Evolutionary conservation across 2,329 filamentous ascomycete genomes (phyloP).

Genomic region (Neofusicoccum sp.): DNA sequence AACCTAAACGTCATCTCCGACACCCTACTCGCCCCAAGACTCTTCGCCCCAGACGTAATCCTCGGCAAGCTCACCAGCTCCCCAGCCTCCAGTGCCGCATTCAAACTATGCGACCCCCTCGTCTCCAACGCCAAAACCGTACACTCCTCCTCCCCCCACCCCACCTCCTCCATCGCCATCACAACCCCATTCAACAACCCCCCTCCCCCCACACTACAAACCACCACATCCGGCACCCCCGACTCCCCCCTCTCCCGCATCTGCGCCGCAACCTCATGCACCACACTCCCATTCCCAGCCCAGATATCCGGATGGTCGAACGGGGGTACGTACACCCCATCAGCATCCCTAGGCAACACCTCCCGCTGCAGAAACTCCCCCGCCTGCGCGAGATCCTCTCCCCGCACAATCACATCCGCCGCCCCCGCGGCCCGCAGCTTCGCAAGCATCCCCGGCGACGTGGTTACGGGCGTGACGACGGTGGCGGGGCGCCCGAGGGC

Average conservation of each 20-base stretch:
- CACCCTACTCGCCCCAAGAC: constrained; percentile 73
- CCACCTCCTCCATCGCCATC: constrained; percentile 21
- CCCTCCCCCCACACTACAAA: constrained; percentile 80
- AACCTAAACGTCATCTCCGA: constrained; percentile 65
- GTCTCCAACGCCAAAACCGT: constrained; percentile 76
- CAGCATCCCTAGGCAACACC: constrained; percentile 49
- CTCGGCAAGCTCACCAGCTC: constrained; percentile 62
- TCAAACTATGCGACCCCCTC: constrained; percentile 69
- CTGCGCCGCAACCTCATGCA: constrained; percentile 54
- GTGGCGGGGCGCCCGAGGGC: constrained; percentile 68
- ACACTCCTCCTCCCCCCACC: constrained; percentile 18
- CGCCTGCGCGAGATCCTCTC: constrained; percentile 69
- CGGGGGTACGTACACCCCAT: constrained; percentile 65
- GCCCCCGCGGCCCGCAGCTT: constrained; percentile 70
- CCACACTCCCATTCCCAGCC: constrained; percentile 64
- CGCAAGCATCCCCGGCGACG: constrained; percentile 68
- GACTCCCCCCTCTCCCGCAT: constrained; percentile 39
- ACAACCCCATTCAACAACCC: constrained; percentile 78
- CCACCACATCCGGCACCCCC: constrained; percentile 64
- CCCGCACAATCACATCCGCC: constrained; percentile 68
- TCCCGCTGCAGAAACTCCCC: constrained; percentile 66
- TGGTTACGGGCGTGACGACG: constrained; percentile 71
- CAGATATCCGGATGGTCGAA: constrained; percentile 71
- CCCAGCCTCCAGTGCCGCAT: constrained; percentile 60
- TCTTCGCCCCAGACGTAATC: constrained; percentile 77